Conservation (phyloP, 331 rosid genomes). For the Erythrophleum ivorense region DNA sequence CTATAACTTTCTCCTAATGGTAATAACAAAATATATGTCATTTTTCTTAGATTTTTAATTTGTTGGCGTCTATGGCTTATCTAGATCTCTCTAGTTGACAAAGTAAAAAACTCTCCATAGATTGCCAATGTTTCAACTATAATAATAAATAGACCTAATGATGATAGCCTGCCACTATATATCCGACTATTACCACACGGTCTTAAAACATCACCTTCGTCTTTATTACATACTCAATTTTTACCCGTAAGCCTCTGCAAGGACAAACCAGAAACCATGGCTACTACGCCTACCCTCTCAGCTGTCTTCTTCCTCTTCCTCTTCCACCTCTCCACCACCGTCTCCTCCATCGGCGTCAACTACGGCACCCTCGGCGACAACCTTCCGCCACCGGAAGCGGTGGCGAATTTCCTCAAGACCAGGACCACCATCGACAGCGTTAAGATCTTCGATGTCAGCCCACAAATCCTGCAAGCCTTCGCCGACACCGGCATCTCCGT, state of each 20-base stretch:
- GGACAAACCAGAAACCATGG: slow-evolving; percentile 34
- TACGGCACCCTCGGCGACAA: slow-evolving; percentile 85
- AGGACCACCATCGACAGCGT: slow-evolving; percentile 66
- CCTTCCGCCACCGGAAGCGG: slow-evolving; percentile 70
- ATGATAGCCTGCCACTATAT: background rate
- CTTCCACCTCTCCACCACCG: slow-evolving; percentile 49
- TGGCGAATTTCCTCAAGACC: slow-evolving; percentile 70
- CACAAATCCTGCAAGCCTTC: slow-evolving; percentile 80
- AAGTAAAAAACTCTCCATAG: background rate
- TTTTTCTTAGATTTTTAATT: no score
- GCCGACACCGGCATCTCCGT: slow-evolving; percentile 73
- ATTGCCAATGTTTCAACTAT: background rate
- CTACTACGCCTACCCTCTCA: slow-evolving; percentile 15
- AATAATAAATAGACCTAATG: background rate
- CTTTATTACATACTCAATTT: background rate
- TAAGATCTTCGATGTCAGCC: slow-evolving; percentile 78
- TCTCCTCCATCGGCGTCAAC: slow-evolving; percentile 73
- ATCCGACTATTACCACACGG: no score
- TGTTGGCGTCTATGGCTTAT: no score
- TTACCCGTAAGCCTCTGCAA: background rate
- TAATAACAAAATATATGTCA: no score
- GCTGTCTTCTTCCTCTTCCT: slow-evolving; percentile 41
- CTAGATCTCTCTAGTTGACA: no score
- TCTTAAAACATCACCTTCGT: background rate
- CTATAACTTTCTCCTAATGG: no score